Evolutionary conservation across 257 asterid species (phyloP).

Genomic region (Nicotiana sylvestris): DNA sequence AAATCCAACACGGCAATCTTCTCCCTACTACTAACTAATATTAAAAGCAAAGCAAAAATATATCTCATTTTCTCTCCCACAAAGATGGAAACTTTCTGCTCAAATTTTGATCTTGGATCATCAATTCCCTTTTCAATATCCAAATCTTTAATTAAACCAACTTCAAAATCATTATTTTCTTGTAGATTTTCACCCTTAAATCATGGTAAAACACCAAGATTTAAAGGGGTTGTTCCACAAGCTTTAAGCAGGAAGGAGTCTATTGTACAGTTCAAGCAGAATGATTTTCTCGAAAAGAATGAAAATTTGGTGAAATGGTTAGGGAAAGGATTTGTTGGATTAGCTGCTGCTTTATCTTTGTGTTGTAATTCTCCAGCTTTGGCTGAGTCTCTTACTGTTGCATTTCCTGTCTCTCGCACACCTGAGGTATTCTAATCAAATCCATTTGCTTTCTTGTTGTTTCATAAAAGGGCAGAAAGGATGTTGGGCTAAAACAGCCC

Average conservation of each 20-base stretch:
- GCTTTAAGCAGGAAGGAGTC: slow-evolving; percentile 24
- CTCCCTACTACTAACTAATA: neutral
- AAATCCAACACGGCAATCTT: neutral
- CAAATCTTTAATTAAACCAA: slow-evolving; percentile 36
- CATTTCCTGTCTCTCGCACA: slow-evolving; percentile 85
- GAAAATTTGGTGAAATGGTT: slow-evolving; percentile 43
- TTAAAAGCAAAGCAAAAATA: neutral
- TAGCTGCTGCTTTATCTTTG: slow-evolving; percentile 64
- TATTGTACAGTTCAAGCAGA: slow-evolving; percentile 11
- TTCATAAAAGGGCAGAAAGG: neutral
- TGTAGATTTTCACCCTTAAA: slow-evolving; percentile 22
- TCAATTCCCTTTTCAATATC: slow-evolving; percentile 29
- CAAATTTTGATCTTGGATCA: slow-evolving; percentile 43
- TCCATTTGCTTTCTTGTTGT: neutral
- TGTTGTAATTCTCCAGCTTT: slow-evolving; percentile 53
- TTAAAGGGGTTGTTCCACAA: slow-evolving; percentile 14
- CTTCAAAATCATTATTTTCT: slow-evolving; percentile 31
- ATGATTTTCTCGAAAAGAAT: slow-evolving; percentile 12
- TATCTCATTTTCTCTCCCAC: neutral
- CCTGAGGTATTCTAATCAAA: slow-evolving; percentile 52
- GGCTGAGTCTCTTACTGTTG: slow-evolving; percentile 79
- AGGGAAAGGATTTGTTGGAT: slow-evolving; percentile 56
- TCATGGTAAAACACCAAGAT: slow-evolving; percentile 22
- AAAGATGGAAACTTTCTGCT: slow-evolving; percentile 55
- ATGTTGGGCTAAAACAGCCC: no score